Conservation (phyloP, 2,329 filamentous ascomycete species). For the Xylariaceae sp. region DNA sequence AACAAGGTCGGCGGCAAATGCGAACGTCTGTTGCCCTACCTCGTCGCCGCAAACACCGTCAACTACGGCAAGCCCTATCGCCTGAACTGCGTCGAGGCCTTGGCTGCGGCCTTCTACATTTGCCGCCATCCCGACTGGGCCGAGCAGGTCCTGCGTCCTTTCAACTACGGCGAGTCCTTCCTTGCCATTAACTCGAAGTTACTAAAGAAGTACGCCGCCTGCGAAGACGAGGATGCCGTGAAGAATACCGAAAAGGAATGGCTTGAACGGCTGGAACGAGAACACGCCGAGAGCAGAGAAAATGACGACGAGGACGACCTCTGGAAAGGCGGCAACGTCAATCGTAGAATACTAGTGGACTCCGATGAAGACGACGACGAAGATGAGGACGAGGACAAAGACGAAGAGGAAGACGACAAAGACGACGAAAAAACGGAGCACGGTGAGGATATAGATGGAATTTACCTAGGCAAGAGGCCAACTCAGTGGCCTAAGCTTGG, state of each 20-base stretch:
- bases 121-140: conserved; percentile 93
- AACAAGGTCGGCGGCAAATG: conserved; percentile 87
- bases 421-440: conserved; percentile 43
- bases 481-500: conserved; percentile 32
- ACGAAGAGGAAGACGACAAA: conserved; percentile 39
- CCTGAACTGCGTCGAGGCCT: conserved; percentile 90
- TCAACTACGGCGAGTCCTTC: conserved; percentile 85
- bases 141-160: conserved; percentile 72
- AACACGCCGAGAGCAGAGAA: conserved; percentile 76
- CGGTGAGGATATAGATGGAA: conserved; percentile 50
- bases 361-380: conserved; percentile 48
- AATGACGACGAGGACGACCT: conserved; percentile 66
- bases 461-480: conserved; percentile 57
- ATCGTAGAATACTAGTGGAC: conserved; percentile 55
- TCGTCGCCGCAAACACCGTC: conserved; percentile 93
- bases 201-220: conserved; percentile 79
- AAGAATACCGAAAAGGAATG: conserved; percentile 83
- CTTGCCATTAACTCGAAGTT: conserved; percentile 83
- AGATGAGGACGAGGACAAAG: conserved; percentile 44
- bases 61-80: conserved; percentile 97
- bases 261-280: conserved; percentile 83
- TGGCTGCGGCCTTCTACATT: conserved; percentile 89
- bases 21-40: conserved; percentile 84
- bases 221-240: conserved; percentile 72
- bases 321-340: conserved; percentile 89